phyloP scores from a whole-genome alignment of 352 stramenopile genomes.

The Phytopythium helicoides region DNA sequence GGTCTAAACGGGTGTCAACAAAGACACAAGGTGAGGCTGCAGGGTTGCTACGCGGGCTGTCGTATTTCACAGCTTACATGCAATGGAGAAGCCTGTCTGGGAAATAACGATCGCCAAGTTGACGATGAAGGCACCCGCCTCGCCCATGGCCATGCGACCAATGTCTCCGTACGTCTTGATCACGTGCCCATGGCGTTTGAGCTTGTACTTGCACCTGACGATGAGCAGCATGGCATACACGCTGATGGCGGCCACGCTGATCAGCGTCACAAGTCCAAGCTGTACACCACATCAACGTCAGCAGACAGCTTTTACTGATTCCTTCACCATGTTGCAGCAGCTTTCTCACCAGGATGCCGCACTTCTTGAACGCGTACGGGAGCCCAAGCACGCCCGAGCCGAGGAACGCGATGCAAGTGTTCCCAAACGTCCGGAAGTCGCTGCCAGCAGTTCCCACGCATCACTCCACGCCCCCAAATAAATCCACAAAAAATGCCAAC shows the following conservation, averaged over 20 bases:
- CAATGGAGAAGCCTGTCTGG: constrained; percentile 88
- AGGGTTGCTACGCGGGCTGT: not conserved
- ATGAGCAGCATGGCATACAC: constrained; percentile 79
- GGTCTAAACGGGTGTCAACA: constrained; percentile 31
- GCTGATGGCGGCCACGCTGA: constrained; percentile 48
- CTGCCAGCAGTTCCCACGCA: constrained; percentile 12
- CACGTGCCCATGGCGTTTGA: constrained; percentile 41
- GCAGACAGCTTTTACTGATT: not conserved
- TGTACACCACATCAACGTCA: constrained; percentile 13
- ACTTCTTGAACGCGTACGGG: constrained; percentile 88
- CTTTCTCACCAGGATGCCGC: constrained; percentile 61
- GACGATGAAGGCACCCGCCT: constrained; percentile 62
- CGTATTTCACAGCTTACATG: constrained; percentile 40
- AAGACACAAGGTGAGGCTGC: constrained; percentile 1
- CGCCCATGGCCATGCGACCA: constrained; percentile 72
- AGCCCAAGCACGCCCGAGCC: constrained; percentile 89
- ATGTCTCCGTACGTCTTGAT: constrained; percentile 87
- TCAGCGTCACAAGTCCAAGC: constrained; percentile 55
- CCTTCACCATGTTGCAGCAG: too few relatives aligned
- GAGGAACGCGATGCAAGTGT: constrained; percentile 90
- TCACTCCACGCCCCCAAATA: not conserved
- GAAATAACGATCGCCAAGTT: constrained; percentile 85
- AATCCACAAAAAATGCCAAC: not conserved
- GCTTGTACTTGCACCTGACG: constrained; percentile 78
- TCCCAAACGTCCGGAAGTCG: constrained; percentile 65